Evolutionary conservation across 192 early-diverging fungal genomes (phyloP).

Genomic region (Coemansia sp.): DNA sequence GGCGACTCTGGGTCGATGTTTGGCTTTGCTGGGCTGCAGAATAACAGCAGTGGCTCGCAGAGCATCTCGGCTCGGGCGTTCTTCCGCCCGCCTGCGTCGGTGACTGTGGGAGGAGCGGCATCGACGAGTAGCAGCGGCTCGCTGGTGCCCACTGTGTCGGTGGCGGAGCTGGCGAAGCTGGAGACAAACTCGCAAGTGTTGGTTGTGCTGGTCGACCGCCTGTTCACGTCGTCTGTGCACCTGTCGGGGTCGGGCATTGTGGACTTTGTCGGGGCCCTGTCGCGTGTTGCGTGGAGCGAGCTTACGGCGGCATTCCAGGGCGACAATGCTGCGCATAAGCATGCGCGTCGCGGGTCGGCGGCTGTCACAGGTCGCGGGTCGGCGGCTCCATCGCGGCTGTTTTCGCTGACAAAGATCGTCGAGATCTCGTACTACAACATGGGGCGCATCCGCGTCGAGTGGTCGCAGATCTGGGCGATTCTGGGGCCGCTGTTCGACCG

Average conservation of each 20-base stretch:
- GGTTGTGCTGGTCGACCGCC: constrained; percentile 80
- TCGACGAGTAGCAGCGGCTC: constrained; percentile 60
- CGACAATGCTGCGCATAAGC: neutral
- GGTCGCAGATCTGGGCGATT: constrained; percentile 91
- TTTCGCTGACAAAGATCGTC: constrained; percentile 92
- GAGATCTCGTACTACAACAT: constrained; percentile 98
- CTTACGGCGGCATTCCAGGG: constrained; percentile 53
- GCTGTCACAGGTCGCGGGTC: constrained; percentile 9
- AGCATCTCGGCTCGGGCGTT: constrained; percentile 59
- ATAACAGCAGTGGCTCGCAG: constrained; percentile 6
- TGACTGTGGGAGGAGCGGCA: constrained; percentile 27
- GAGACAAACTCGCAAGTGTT: constrained; percentile 71
- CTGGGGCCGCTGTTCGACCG: constrained; percentile 85
- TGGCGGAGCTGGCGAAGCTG: constrained; percentile 69
- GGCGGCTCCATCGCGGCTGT: constrained; percentile 75
- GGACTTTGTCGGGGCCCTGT: constrained; percentile 87
- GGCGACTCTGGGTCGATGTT: constrained; percentile 23
- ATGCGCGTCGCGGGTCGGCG: neutral
- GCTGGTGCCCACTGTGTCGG: constrained; percentile 71
- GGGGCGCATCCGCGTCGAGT: constrained; percentile 92
- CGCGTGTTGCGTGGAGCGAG: constrained; percentile 87
- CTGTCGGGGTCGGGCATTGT: constrained; percentile 84
- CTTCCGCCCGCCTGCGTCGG: constrained; percentile 63
- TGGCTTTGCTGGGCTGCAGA: constrained; percentile 28
- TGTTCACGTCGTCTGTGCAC: constrained; percentile 80